Percentiles rank a stretch among this genome's conserved stretches.
Conservation (phyloP, 108 stramenopile genomes). For the Aurantiochytrium sp. region DNA sequence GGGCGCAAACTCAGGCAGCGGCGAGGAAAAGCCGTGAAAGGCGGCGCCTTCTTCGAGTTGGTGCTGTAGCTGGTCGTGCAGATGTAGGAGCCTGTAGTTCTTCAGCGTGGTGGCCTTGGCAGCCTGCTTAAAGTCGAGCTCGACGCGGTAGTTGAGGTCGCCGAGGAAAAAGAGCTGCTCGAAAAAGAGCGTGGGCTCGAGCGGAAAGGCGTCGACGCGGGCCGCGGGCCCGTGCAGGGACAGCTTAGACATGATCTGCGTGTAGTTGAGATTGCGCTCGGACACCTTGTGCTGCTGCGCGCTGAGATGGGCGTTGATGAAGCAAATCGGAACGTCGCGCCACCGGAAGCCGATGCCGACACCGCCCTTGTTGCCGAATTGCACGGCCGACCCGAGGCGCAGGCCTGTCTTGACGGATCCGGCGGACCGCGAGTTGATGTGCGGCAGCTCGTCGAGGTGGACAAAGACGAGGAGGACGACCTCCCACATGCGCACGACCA, state of each 20-base stretch:
- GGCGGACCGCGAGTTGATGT: not conserved
- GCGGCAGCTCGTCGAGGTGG: not conserved
- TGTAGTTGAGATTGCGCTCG: slow-evolving; percentile 40
- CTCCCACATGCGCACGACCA: slow-evolving; percentile 32
- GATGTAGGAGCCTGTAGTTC: not conserved
- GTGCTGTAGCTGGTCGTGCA: slow-evolving; percentile 33
- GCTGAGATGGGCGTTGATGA: slow-evolving; percentile 47
- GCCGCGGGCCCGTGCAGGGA: not conserved
- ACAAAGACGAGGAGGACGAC: slow-evolving; percentile 2
- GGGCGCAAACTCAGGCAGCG: slow-evolving; percentile 32
- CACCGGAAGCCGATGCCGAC: slow-evolving; percentile 39
- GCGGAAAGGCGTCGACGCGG: not conserved
- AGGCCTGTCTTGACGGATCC: slow-evolving; percentile 24
- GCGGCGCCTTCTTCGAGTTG: not conserved
- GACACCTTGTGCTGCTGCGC: slow-evolving; percentile 53
- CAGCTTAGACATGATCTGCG: slow-evolving; percentile 10
- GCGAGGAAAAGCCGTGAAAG: slow-evolving; percentile 23
- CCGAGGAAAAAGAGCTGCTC: slow-evolving; percentile 42
- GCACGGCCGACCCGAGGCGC: not conserved
- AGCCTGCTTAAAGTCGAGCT: slow-evolving; percentile 31
- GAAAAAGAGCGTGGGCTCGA: not conserved
- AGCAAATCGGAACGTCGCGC: slow-evolving; percentile 23
- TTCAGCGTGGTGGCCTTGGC: not conserved
- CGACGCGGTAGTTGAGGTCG: slow-evolving; percentile 47
- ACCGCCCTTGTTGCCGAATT: slow-evolving; percentile 58